Evolutionary conservation across 305 asterid species (phyloP).

Genomic region (Fraxinus angustifolia): DNA sequence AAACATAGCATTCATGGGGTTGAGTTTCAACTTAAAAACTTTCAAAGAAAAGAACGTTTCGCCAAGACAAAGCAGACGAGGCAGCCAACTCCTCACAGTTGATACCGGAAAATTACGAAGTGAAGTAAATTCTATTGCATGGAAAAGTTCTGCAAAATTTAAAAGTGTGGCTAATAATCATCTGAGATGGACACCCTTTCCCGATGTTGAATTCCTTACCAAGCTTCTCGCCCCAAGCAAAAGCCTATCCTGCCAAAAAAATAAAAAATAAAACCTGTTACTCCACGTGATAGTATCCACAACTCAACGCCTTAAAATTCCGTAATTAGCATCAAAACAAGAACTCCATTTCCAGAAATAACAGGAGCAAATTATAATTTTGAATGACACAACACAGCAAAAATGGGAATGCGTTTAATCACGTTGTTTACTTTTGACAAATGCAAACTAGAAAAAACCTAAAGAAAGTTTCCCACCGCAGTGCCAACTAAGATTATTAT

Average conservation of each 20-base stretch:
- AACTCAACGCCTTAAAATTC: not conserved
- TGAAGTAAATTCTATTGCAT: not conserved
- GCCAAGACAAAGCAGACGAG: not conserved
- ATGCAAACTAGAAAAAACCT: not conserved
- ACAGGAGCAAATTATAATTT: not conserved
- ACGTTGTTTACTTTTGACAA: not conserved
- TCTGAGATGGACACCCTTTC: conserved; percentile 18
- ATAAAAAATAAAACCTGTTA: not conserved
- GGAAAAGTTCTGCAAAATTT: conserved; percentile 27
- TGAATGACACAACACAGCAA: not conserved
- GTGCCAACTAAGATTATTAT: not conserved
- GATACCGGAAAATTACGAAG: not conserved
- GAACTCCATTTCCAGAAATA: not conserved
- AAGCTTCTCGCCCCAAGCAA: conserved; percentile 18
- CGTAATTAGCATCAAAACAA: not conserved
- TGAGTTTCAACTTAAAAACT: not conserved
- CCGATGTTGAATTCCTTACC: not conserved
- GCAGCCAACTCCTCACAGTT: not conserved
- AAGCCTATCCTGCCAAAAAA: conserved; percentile 23
- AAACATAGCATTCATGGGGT: not conserved
- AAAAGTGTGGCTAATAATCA: conserved; percentile 20
- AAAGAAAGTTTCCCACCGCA: not conserved
- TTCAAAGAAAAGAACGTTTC: not conserved
- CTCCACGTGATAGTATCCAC: not conserved
- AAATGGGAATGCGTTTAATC: not conserved